Conservation (phyloP, 768 basidiomycete genomes). For the Termitomyces sp. region DNA sequence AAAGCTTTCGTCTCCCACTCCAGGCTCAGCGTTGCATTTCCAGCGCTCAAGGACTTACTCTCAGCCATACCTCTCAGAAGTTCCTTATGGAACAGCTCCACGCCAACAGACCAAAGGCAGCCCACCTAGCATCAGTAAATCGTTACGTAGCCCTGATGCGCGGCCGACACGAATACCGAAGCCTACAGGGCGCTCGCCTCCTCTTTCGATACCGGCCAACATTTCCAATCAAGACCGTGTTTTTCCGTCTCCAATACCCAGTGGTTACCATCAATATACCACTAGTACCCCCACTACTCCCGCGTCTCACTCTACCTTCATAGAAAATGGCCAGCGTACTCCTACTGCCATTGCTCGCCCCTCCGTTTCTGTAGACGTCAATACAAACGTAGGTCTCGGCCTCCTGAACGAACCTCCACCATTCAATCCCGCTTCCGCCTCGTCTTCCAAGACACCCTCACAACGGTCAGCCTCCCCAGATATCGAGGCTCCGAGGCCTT, state of each 20-base stretch:
- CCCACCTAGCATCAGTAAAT: constrained; percentile 34
- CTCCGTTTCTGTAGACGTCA: constrained; percentile 1
- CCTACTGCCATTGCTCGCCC: constrained; percentile 5
- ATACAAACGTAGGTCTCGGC: constrained; percentile 29
- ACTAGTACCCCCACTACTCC: constrained; percentile 13
- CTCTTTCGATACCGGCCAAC: constrained; percentile 23
- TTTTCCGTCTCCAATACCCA: constrained; percentile 14
- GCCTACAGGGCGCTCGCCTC: constrained; percentile 25
- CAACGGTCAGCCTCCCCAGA: constrained; percentile 27
- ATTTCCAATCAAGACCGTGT: constrained; percentile 17
- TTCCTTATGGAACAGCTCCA: constrained; percentile 24
- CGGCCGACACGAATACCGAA: constrained; percentile 55
- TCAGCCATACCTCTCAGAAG: constrained; percentile 50
- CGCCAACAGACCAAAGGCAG: constrained; percentile 28
- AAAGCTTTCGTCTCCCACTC: constrained; percentile 23
- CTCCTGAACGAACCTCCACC: constrained; percentile 66
- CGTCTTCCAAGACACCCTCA: constrained; percentile 42
- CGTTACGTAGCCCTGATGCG: constrained; percentile 40
- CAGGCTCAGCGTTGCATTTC: constrained; percentile 20
- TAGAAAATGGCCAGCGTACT: constrained; percentile 6
- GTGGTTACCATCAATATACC: constrained; percentile 20
- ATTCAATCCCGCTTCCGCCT: constrained; percentile 44
- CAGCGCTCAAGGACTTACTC: constrained; percentile 66
- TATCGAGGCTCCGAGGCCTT: constrained; percentile 48
- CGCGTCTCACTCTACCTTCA: neutral